Percentiles rank a stretch among this genome's conserved stretches.
These are phyloP conservation scores for Wallacemonas sp. DNA, from an alignment of 208 protist genomes.

Conservation along the genomic window DNA sequence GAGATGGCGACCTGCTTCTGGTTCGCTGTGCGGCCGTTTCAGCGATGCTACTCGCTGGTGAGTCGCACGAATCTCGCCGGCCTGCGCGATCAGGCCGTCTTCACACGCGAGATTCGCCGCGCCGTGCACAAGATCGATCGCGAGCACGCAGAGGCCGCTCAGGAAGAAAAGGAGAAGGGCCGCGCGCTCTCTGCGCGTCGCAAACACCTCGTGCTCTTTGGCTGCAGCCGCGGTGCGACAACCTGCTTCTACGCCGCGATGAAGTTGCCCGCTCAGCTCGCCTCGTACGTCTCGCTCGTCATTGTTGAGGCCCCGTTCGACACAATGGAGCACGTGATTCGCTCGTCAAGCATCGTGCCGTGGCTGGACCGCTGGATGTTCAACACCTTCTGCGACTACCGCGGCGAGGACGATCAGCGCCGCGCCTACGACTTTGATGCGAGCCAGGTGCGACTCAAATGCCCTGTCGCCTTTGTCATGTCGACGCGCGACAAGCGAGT, in stretches of 20 bases:
- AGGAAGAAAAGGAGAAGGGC: background rate
- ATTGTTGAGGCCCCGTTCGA: constrained; percentile 87
- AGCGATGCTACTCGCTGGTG: constrained; percentile 59
- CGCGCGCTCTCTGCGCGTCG: constrained; percentile 3
- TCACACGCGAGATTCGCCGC: constrained; percentile 67
- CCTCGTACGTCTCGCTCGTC: constrained; percentile 75
- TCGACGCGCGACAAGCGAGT: constrained; percentile 69
- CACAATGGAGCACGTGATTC: constrained; percentile 73
- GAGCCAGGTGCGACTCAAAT: constrained; percentile 52
- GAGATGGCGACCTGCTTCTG: constrained; percentile 44
- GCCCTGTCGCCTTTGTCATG: constrained; percentile 85
- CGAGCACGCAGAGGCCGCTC: background rate
- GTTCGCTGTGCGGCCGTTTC: constrained; percentile 48
- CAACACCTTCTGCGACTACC: constrained; percentile 71
- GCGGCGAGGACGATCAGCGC: constrained; percentile 30
- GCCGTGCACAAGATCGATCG: constrained; percentile 49
- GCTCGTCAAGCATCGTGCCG: constrained; percentile 56
- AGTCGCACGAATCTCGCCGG: constrained; percentile 68
- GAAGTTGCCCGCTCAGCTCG: constrained; percentile 68
- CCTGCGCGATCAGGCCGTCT: constrained; percentile 60
- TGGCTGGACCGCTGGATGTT: constrained; percentile 71
- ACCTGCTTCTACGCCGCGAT: constrained; percentile 81
- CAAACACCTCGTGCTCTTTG: constrained; percentile 77
- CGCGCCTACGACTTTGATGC: constrained; percentile 65
- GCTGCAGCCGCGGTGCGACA: constrained; percentile 79